Evolutionary conservation across 2,329 filamentous ascomycete genomes (phyloP), one percentile per base, ranked within the genome.

Genomic region (Rutstroemia sp.): DNA sequence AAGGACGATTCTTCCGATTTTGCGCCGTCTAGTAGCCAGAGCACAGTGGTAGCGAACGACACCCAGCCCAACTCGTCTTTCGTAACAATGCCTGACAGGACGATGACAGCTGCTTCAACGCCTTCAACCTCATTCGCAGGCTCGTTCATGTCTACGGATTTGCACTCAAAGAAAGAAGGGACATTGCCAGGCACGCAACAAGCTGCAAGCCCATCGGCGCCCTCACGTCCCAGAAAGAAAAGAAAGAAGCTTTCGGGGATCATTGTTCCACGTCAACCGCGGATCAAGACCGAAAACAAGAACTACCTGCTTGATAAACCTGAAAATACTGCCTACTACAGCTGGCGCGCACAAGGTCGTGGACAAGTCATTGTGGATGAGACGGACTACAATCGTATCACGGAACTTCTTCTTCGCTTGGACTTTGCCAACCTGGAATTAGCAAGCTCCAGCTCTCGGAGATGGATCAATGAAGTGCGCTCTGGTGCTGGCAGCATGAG

Each of bases 391-490:
- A 83, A 83, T 60, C 80, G 86, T 10, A 80, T 83, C 8, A 77
- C 82, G 19, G 87, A 90, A 62, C 72, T 90, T 9, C 75, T 94
- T 0, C 77, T 92, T 5, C 82, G 86, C 57, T 79, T 91, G 0
- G 87, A 91, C 69, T 94, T 94, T 70, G 77, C 82, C 1, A 86
- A 79, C 8, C 70, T 83, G 3, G 79, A 81, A 10, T 79, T 86
- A 49, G 84, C 86, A 0, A 74, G 73, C 1, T 75, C 76, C 34
- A 90, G 87, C 65, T 89, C 88, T 2, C 73, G 71, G 52, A 81
- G 86, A 53, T 94, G 88, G 88, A 76, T 84, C 45, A 77, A 77
- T 14, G 87, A 92, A 65, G 82, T 86, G 1, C 79, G 79, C 16
- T 73, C 76, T 56, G 77, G 62, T 49, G 65, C 60, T 37, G 58